phyloP scores from a whole-genome alignment of 495 filamentous ascomycete genomes.

The Aspergillus ellipticus region DNA sequence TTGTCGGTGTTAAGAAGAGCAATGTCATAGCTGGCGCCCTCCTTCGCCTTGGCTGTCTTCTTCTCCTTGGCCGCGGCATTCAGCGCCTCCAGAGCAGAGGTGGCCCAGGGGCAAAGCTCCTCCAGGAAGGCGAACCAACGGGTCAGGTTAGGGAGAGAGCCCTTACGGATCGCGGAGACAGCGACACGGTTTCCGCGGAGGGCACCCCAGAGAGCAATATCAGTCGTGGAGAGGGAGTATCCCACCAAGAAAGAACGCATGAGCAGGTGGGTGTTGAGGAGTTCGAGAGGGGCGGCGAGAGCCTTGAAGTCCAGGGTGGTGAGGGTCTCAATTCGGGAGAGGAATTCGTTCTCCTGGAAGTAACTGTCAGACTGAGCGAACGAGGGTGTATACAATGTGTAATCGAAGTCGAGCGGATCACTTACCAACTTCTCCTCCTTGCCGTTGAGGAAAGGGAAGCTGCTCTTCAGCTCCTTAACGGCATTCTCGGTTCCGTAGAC shows the following conservation, averaged over 20 bases:
- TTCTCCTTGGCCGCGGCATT: slow-evolving; percentile 59
- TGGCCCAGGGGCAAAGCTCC: slow-evolving; percentile 64
- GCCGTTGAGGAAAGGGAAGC: slow-evolving; percentile 41
- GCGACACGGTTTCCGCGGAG: slow-evolving; percentile 85
- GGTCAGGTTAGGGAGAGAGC: slow-evolving; percentile 69
- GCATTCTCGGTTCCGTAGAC: slow-evolving; percentile 35
- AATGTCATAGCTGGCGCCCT: slow-evolving; percentile 87
- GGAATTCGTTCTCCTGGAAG: slow-evolving; percentile 53
- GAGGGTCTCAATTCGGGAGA: slow-evolving; percentile 48
- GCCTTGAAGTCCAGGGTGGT: slow-evolving; percentile 70
- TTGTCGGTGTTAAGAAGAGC: slow-evolving; percentile 82
- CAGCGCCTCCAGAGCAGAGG: slow-evolving; percentile 50
- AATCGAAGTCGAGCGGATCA: slow-evolving; percentile 3
- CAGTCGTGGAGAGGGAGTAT: slow-evolving; percentile 72
- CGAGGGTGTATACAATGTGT: no score
- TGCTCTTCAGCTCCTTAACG: slow-evolving; percentile 36
- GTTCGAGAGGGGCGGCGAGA: slow-evolving; percentile 68
- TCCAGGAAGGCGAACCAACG: slow-evolving; percentile 91
- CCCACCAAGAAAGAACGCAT: slow-evolving; percentile 84
- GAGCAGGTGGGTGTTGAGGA: slow-evolving; percentile 80
- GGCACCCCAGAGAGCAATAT: slow-evolving; percentile 79
- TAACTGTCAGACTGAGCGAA: not conserved
- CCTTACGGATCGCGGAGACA: slow-evolving; percentile 73
- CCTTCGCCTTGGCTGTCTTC: slow-evolving; percentile 70
- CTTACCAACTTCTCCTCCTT: slow-evolving; percentile 45